These are phyloP conservation scores for Paxillus involutus DNA, from an alignment of 768 basidiomycete species.

Conservation along the genomic window DNA sequence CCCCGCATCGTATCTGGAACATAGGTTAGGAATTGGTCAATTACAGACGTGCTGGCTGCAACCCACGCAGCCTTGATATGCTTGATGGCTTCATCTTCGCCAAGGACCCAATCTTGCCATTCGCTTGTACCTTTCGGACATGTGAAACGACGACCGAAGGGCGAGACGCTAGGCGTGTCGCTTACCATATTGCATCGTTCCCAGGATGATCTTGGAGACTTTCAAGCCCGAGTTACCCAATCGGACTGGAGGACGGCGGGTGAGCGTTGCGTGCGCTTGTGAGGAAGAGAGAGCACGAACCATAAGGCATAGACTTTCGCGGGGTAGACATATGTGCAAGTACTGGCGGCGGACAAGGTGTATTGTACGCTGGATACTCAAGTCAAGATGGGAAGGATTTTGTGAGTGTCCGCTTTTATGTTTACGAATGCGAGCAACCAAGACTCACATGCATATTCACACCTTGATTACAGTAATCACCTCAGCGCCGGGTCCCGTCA, in stretches of 20 bases:
- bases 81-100: slow-evolving; percentile 38
- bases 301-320: slow-evolving; percentile 16
- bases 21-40: neutral
- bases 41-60: neutral
- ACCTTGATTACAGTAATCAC: too few relatives aligned
- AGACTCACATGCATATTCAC: too few relatives aligned
- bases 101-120: slow-evolving; percentile 49
- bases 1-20: slow-evolving; percentile 21
- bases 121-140: slow-evolving; percentile 18
- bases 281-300: neutral
- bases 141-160: neutral
- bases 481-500: too few relatives aligned
- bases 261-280: neutral
- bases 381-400: too few relatives aligned
- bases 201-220: slow-evolving; percentile 46
- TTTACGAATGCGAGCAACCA: too few relatives aligned
- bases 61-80: slow-evolving; percentile 43
- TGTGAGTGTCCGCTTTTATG: too few relatives aligned
- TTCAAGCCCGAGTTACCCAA: slow-evolving; percentile 46
- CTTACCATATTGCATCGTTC: slow-evolving; percentile 39
- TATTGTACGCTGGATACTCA: too few relatives aligned
- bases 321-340: slow-evolving; percentile 2
- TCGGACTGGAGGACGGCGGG: slow-evolving; percentile 22
- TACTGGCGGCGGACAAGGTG: too few relatives aligned
- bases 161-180: slow-evolving; percentile 1